A percentile compares a stretch with the other conserved stretches of the same genome.
Evolutionary conservation across 768 basidiomycete genomes (phyloP).

Genomic region (Suillus sp.): DNA sequence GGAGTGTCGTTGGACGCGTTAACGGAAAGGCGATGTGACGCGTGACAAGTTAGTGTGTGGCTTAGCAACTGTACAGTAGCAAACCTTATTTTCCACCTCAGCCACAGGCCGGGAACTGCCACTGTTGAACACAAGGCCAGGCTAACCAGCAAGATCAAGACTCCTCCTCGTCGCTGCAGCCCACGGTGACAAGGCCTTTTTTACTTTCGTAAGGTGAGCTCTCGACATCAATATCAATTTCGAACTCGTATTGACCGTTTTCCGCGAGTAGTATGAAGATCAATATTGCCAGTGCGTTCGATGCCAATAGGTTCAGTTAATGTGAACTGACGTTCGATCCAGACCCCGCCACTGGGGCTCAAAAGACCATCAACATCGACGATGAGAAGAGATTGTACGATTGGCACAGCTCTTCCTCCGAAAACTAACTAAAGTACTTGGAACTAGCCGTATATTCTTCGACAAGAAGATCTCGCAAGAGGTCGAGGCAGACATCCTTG

Average conservation of each 20-base stretch:
- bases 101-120: slow-evolving; percentile 29
- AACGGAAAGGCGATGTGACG: slow-evolving; percentile 30
- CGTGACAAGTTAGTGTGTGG: slow-evolving; percentile 39
- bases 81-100: slow-evolving; percentile 55
- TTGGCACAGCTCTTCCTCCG: not conserved
- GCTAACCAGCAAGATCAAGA: slow-evolving; percentile 33
- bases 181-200: slow-evolving; percentile 42
- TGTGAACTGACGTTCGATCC: slow-evolving; percentile 21
- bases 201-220: slow-evolving; percentile 33
- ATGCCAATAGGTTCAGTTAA: slow-evolving; percentile 15
- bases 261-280: slow-evolving; percentile 77
- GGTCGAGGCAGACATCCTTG: slow-evolving; percentile 86
- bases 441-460: slow-evolving; percentile 86
- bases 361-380: slow-evolving; percentile 94
- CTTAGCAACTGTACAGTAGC: slow-evolving; percentile 58
- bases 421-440: not conserved
- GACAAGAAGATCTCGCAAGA: slow-evolving; percentile 98
- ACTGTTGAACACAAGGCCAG: slow-evolving; percentile 34
- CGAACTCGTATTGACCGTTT: slow-evolving; percentile 1
- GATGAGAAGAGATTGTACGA: slow-evolving; percentile 85
- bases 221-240: slow-evolving; percentile 2
- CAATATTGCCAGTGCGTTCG: slow-evolving; percentile 89
- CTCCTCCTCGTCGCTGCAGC: slow-evolving; percentile 45
- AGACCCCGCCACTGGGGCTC: slow-evolving; percentile 97
- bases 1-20: slow-evolving; percentile 36